Evolutionary conservation across 176 grass and related monocot genomes (phyloP).

Genomic region (Areca catechu): DNA sequence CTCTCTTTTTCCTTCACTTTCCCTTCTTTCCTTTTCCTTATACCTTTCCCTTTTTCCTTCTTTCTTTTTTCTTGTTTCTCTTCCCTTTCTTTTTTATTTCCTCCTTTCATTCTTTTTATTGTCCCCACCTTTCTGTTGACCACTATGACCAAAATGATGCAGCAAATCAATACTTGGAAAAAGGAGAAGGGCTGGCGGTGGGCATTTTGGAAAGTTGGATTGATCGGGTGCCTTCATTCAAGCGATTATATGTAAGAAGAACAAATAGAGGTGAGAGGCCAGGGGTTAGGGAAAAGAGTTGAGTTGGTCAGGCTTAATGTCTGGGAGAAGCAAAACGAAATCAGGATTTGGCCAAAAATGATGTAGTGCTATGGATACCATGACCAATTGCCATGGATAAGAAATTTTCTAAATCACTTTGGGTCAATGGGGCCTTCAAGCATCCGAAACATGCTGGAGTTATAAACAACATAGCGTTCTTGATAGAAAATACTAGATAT

Average conservation of each 20-base stretch:
- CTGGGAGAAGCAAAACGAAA: conserved; percentile 2
- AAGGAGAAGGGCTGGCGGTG: conserved; percentile 1
- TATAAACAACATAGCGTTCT: not conserved
- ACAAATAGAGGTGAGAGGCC: conserved; percentile 13
- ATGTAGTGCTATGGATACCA: conserved; percentile 7
- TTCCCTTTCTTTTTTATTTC: too few relatives aligned
- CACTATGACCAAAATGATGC: not conserved
- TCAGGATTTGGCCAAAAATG: not conserved
- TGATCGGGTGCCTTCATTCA: conserved; percentile 16
- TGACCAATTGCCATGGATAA: conserved; percentile 13
- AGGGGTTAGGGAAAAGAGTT: not conserved
- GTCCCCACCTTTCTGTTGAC: not conserved
- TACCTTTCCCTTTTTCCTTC: too few relatives aligned
- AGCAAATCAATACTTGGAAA: conserved; percentile 11
- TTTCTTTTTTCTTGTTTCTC: too few relatives aligned
- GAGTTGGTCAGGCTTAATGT: too few relatives aligned
- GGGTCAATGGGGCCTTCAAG: conserved; percentile 4
- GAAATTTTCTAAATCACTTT: conserved; percentile 9
- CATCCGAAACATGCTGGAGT: not conserved
- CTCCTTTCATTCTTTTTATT: too few relatives aligned
- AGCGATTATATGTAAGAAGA: conserved; percentile 11
- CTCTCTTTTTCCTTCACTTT: too few relatives aligned
- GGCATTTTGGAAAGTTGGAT: conserved; percentile 3
- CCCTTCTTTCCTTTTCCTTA: too few relatives aligned
- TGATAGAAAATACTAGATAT: too few relatives aligned